Evolutionary conservation across 176 grass and related monocot species (phyloP).

Genomic region (Oryza rufipogon): DNA sequence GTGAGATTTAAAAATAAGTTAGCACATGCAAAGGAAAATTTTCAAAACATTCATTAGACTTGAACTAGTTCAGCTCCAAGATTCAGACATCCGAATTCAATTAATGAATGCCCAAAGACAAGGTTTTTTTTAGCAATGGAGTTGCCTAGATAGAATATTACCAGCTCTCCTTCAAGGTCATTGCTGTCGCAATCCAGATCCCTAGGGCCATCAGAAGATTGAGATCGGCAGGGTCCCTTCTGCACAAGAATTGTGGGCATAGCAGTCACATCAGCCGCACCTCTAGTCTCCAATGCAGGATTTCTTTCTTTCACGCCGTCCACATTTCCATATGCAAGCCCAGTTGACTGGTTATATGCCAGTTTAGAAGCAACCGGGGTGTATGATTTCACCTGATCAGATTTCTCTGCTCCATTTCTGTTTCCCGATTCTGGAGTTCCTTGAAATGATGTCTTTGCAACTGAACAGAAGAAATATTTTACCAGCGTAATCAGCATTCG

Average conservation of each 20-base stretch:
- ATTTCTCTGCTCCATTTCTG: slow-evolving; percentile 48
- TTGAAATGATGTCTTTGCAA: slow-evolving; percentile 52
- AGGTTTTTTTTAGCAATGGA: not conserved
- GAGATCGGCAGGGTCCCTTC: slow-evolving; percentile 57
- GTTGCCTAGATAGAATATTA: slow-evolving; percentile 40
- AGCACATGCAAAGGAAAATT: not conserved
- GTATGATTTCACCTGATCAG: slow-evolving; percentile 52
- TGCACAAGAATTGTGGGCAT: slow-evolving; percentile 36
- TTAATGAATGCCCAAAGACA: not conserved
- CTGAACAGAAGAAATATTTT: slow-evolving; percentile 37
- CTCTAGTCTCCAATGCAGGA: slow-evolving; percentile 37
- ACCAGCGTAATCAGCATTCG: not conserved
- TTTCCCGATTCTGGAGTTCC: slow-evolving; percentile 57
- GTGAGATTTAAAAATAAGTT: not conserved
- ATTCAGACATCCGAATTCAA: not conserved
- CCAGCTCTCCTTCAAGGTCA: slow-evolving; percentile 63
- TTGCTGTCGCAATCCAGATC: slow-evolving; percentile 79
- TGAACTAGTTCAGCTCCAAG: not conserved
- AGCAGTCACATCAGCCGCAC: slow-evolving; percentile 39
- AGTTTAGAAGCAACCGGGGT: slow-evolving; percentile 39
- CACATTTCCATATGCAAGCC: slow-evolving; percentile 31
- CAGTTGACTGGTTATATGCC: slow-evolving; percentile 39
- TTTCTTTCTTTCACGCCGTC: slow-evolving; percentile 33
- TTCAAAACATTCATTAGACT: not conserved
- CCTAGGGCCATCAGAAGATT: slow-evolving; percentile 60